Conservation (phyloP, 2,329 filamentous ascomycete genomes). For the Colletotrichum sansevieriae region DNA sequence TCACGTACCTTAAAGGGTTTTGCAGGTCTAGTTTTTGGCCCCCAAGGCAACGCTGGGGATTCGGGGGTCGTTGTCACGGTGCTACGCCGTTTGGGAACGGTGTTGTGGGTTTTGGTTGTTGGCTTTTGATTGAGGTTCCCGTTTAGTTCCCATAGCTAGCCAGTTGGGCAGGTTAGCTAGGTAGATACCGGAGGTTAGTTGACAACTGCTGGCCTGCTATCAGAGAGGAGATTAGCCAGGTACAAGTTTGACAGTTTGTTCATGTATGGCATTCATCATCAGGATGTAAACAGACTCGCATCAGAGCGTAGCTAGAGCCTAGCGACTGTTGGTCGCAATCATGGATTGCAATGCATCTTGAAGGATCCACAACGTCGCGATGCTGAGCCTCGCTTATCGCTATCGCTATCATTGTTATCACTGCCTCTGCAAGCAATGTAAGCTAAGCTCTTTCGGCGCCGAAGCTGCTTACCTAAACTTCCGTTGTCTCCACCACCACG, state of each 20-base stretch:
- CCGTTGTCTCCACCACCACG: neutral
- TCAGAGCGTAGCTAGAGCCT: too few relatives aligned
- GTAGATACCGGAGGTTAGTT: too few relatives aligned
- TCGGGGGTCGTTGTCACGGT: neutral
- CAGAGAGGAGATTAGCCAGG: too few relatives aligned
- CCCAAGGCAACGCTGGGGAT: conserved; percentile 16
- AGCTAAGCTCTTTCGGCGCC: too few relatives aligned
- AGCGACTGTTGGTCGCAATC: neutral
- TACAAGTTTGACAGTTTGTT: too few relatives aligned
- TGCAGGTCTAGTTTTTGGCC: conserved; percentile 7
- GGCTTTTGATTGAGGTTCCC: neutral
- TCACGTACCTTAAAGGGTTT: conserved; percentile 9
- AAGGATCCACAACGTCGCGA: conserved; percentile 4
- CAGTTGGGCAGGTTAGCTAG: too few relatives aligned
- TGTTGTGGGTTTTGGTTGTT: neutral
- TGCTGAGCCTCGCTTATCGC: conserved; percentile 23
- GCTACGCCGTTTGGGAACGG: conserved; percentile 8
- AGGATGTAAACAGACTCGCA: too few relatives aligned
- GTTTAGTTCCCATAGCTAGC: neutral
- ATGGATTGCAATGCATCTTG: neutral
- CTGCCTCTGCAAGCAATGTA: neutral
- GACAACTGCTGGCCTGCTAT: too few relatives aligned
- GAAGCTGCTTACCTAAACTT: too few relatives aligned
- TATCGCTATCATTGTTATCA: conserved; percentile 5
- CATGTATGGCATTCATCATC: too few relatives aligned